These are phyloP conservation scores for Chaetomiaceae sp. DNA, from an alignment of 2,329 filamentous ascomycete species.

Conservation along the genomic window DNA sequence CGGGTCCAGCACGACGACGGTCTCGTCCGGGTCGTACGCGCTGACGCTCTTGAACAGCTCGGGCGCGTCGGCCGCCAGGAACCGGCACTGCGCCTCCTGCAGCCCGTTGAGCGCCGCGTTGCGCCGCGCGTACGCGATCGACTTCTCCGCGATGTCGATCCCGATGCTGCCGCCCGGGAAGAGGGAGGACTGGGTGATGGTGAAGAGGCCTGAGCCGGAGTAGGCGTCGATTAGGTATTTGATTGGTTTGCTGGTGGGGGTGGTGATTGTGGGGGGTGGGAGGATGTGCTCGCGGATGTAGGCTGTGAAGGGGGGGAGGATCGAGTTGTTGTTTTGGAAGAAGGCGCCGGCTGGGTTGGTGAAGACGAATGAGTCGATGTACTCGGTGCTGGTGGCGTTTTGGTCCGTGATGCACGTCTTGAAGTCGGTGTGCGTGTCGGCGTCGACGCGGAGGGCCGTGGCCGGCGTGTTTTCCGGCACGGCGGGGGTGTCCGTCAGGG, in stretches of 20 bases:
- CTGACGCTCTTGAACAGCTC: slow-evolving; percentile 72
- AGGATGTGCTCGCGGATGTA: slow-evolving; percentile 81
- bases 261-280: slow-evolving; percentile 38
- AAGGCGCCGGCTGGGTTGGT: slow-evolving; percentile 90
- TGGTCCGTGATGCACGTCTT: slow-evolving; percentile 88
- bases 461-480: slow-evolving; percentile 33
- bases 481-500: slow-evolving; percentile 27
- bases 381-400: slow-evolving; percentile 79
- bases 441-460: slow-evolving; percentile 46
- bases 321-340: slow-evolving; percentile 99
- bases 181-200: slow-evolving; percentile 79
- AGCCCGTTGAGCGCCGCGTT: slow-evolving; percentile 79
- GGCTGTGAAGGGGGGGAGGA: slow-evolving; percentile 77
- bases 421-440: slow-evolving; percentile 62
- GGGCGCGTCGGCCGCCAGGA: slow-evolving; percentile 84
- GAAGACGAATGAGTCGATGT: slow-evolving; percentile 79
- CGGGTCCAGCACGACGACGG: slow-evolving; percentile 93
- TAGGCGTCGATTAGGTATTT: slow-evolving; percentile 95
- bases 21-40: slow-evolving; percentile 68
- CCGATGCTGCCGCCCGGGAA: slow-evolving; percentile 79
- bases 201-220: slow-evolving; percentile 95
- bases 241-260: slow-evolving; percentile 44
- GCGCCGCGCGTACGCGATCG: slow-evolving; percentile 69
- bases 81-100: slow-evolving; percentile 61
- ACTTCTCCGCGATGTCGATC: slow-evolving; percentile 80